phyloP scores from a whole-genome alignment of 2,329 filamentous ascomycete species.

The Ophiognomonia clavigignenti-juglandacearum region DNA sequence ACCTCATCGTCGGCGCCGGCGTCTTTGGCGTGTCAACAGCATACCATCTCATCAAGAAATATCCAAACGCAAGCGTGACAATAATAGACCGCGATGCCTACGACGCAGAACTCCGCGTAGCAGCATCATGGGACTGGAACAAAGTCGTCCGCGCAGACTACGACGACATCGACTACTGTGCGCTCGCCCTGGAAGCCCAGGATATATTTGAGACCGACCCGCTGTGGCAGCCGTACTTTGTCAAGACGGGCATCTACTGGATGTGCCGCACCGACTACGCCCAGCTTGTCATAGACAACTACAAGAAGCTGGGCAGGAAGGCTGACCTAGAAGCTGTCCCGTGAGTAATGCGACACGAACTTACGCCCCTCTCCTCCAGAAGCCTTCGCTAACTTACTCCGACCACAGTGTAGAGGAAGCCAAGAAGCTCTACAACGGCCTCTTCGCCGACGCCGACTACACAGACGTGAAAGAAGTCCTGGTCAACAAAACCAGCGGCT shows the following conservation, averaged over 20 bases:
- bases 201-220: constrained; percentile 55
- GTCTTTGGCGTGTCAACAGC: constrained; percentile 63
- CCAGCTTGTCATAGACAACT: constrained; percentile 48
- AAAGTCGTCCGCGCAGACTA: constrained; percentile 69
- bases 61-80: constrained; percentile 45
- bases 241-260: constrained; percentile 56
- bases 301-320: constrained; percentile 37
- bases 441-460: constrained; percentile 59
- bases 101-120: constrained; percentile 42
- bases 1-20: constrained; percentile 60
- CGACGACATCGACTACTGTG: constrained; percentile 57
- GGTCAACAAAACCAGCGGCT: constrained; percentile 58
- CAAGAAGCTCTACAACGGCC: constrained; percentile 47
- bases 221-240: constrained; percentile 51
- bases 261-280: constrained; percentile 48
- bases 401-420: constrained; percentile 31
- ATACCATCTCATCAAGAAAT: constrained; percentile 52
- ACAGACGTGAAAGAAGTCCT: constrained; percentile 53
- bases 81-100: constrained; percentile 53
- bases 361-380: background rate
- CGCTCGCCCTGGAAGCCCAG: constrained; percentile 61
- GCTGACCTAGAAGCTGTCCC: constrained; percentile 39
- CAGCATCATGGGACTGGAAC: constrained; percentile 70
- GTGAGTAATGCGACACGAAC: constrained; percentile 1
- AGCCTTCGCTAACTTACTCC: background rate